Evolutionary conservation across 2,329 filamentous ascomycete species (phyloP).

Genomic region (Penicillium occitanis): DNA sequence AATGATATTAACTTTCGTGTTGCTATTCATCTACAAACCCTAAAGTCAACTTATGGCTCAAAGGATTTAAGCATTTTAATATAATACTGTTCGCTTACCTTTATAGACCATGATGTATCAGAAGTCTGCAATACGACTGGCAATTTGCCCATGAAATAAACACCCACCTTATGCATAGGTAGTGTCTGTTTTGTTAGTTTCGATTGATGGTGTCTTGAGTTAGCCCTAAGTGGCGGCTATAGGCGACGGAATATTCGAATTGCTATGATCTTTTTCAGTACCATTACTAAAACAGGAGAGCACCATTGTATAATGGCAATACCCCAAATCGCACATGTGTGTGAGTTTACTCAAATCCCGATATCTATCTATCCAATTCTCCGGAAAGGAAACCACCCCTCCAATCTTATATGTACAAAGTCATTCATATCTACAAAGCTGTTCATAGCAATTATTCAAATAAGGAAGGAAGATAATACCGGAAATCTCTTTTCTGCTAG

Average conservation of each 20-base stretch:
- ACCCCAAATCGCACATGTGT: neutral
- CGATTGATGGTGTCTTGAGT: neutral
- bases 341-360: neutral
- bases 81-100: neutral
- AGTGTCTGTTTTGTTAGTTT: neutral
- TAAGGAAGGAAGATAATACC: no score
- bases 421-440: no score
- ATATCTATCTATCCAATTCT: neutral
- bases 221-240: no score
- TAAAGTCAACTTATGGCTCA: neutral
- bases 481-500: neutral
- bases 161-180: neutral
- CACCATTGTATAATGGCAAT: neutral
- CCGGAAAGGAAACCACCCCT: no score
- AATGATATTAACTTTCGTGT: neutral
- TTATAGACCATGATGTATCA: neutral
- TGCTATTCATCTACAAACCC: neutral
- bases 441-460: no score
- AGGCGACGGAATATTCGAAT: neutral
- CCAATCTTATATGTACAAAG: no score
- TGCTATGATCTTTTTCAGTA: neutral
- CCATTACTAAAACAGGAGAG: neutral
- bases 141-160: neutral
- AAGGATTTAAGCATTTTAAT: neutral
- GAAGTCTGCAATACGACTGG: no score